A percentile compares a stretch with the other conserved stretches of the same genome.
phyloP scores from a whole-genome alignment of 2,329 filamentous ascomycete species.

The Penicillium capsulatum region DNA sequence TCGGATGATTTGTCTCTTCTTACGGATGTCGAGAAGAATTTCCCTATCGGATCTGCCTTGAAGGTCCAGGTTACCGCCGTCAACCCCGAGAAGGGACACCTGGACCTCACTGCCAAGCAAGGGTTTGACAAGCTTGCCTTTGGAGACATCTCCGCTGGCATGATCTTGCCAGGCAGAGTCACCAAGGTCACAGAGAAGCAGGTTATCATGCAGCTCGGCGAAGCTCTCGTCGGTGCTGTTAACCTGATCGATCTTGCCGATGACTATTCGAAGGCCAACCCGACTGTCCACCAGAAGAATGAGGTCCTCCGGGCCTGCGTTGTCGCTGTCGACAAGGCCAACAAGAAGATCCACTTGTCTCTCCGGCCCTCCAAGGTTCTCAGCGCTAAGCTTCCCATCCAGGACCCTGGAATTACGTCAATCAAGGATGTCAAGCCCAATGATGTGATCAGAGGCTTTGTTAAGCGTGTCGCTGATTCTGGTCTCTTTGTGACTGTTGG shows the following conservation, averaged over 20 bases:
- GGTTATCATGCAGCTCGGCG: constrained; percentile 79
- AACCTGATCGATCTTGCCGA: constrained; percentile 80
- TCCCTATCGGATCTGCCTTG: constrained; percentile 84
- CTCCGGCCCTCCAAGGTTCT: constrained; percentile 82
- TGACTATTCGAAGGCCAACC: constrained; percentile 76
- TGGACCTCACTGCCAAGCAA: constrained; percentile 80
- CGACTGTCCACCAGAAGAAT: constrained; percentile 71
- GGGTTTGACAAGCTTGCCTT: constrained; percentile 61
- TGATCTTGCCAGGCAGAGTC: constrained; percentile 76
- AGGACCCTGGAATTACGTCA: constrained; percentile 72
- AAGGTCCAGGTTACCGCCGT: constrained; percentile 73
- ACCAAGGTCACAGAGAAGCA: constrained; percentile 82
- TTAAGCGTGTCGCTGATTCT: constrained; percentile 84
- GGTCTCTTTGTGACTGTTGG: constrained; percentile 84
- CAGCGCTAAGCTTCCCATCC: constrained; percentile 75
- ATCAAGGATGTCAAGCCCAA: constrained; percentile 69
- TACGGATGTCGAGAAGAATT: constrained; percentile 70
- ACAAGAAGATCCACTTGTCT: constrained; percentile 80
- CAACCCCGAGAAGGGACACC: constrained; percentile 65
- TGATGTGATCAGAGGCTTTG: constrained; percentile 81
- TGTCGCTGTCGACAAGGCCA: constrained; percentile 70
- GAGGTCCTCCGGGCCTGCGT: constrained; percentile 86
- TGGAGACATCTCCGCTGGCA: constrained; percentile 68
- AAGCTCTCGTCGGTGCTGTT: constrained; percentile 72
- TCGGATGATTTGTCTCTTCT: constrained; percentile 80